Evolutionary conservation across 331 rosid species (phyloP).

Genomic region (Cydonia oblonga): DNA sequence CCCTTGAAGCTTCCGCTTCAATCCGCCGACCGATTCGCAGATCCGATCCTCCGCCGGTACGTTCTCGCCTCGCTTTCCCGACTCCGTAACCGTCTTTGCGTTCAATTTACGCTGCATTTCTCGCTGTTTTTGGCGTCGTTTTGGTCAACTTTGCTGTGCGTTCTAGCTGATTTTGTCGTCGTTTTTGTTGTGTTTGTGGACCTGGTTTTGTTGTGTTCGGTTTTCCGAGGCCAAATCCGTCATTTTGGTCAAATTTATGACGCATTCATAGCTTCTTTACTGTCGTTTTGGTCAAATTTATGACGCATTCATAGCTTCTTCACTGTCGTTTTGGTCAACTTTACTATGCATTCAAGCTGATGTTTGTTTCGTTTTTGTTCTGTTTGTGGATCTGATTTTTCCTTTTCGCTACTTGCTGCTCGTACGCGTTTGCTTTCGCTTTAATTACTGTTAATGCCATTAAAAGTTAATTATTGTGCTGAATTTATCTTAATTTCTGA

Average conservation of each 20-base stretch:
- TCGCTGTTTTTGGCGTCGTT: background rate
- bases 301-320: background rate
- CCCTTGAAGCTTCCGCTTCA: conserved; percentile 1
- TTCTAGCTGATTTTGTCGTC: conserved; percentile 5
- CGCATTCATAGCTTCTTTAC: background rate
- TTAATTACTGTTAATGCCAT: background rate
- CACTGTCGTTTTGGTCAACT: background rate
- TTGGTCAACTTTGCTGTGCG: background rate
- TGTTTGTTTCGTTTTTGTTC: background rate
- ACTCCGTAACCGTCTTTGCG: conserved; percentile 2
- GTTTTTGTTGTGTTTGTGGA: background rate
- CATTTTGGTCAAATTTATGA: background rate
- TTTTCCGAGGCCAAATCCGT: background rate
- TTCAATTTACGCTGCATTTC: background rate
- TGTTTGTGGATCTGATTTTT: conserved; percentile 2
- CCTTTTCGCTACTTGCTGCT: background rate
- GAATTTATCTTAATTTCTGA: background rate
- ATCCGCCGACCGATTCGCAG: background rate
- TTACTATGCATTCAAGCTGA: background rate
- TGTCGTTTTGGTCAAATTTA: background rate
- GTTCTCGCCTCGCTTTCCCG: conserved; percentile 6
- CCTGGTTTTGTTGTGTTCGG: background rate
- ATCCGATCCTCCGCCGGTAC: conserved; percentile 3
- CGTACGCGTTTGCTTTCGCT: background rate
- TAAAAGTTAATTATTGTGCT: background rate